Base-by-base conservation (phyloP, 768 basidiomycete genomes). In the Lactarius deliciosus region DNA sequence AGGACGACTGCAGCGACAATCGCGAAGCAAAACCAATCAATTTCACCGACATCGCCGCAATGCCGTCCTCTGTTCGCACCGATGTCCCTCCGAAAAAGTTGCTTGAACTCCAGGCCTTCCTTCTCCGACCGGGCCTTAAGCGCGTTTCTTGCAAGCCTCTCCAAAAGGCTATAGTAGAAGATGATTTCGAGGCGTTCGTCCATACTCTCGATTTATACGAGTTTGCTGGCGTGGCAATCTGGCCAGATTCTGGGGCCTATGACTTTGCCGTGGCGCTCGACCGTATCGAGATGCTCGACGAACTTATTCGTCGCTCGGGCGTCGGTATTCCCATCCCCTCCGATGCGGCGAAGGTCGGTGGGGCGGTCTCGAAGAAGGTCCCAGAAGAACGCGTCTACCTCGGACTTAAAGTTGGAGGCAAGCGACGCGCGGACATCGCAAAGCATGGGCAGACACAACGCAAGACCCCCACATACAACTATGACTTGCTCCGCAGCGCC, bases 341-440 rank as follows among this genome's bases (percentile, higher is more conserved):
- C 60, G 54, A 66, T 68, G 79, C 3, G 69, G 81, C 74, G 16
- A 73, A 73, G 3, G 74, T 73, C 11, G 72, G 75, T 8, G 74
- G 76, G 22, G 64, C 70, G 15, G 71, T 28, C 66, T 67, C 47
- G 79, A 80, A 68, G 80, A 81, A 68, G 68, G 74, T 63, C 79
- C 81, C 71, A 78, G 75, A 71, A 54, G 61, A 36, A 47, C 65
- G 61, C 28, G 45, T 82, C 0, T 88, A 88, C 69, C 81, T 86
- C 20, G 86, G 87, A 0, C 77, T 89, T 53, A 82, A 81, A 63
- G 83, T 88, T 25, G 84, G 86, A 65, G 86, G 86, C 18, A 86
- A 85, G 77, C 87, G 87, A 71, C 78, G 84, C 3, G 77, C 78
- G 20, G 85, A 86, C 69, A 77, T 86, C 11, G 82, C 0, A 68